phyloP scores from a whole-genome alignment of 2,329 filamentous ascomycete species.

The Monascus ruber region DNA sequence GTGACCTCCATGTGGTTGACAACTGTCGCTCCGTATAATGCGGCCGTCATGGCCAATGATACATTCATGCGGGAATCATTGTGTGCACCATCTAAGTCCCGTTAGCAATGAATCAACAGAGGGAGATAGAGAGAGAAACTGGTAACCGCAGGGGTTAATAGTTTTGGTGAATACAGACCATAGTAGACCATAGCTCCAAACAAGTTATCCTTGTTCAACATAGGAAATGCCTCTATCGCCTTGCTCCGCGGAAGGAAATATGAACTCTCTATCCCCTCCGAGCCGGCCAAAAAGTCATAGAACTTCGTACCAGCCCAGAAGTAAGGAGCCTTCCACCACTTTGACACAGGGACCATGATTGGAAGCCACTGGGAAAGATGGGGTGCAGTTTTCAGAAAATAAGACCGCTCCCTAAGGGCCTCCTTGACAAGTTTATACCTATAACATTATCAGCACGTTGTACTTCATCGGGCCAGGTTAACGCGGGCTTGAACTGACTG shows the following conservation, averaged over 20 bases:
- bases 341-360: slow-evolving; percentile 71
- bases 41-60: slow-evolving; percentile 75
- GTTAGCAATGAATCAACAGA: slow-evolving; percentile 6
- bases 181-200: slow-evolving; percentile 82
- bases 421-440: slow-evolving; percentile 63
- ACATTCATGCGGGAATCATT: slow-evolving; percentile 92
- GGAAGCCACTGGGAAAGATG: slow-evolving; percentile 72
- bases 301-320: slow-evolving; percentile 63
- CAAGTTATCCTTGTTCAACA: slow-evolving; percentile 69
- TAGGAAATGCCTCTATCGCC: slow-evolving; percentile 75
- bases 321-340: slow-evolving; percentile 73
- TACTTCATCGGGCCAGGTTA: not conserved
- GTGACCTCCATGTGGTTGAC: slow-evolving; percentile 78
- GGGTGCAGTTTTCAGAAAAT: slow-evolving; percentile 71
- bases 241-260: slow-evolving; percentile 83
- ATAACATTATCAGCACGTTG: not conserved
- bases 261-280: slow-evolving; percentile 77
- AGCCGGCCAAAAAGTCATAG: slow-evolving; percentile 75
- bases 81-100: slow-evolving; percentile 60
- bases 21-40: slow-evolving; percentile 73
- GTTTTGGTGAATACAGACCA: slow-evolving; percentile 31
- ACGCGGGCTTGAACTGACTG: slow-evolving; percentile 41
- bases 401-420: slow-evolving; percentile 69
- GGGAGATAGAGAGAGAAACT: not conserved
- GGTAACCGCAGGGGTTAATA: not conserved